phyloP scores from a whole-genome alignment of 1,139 yeast genomes.

The Geotrichum cucujoidarum region DNA sequence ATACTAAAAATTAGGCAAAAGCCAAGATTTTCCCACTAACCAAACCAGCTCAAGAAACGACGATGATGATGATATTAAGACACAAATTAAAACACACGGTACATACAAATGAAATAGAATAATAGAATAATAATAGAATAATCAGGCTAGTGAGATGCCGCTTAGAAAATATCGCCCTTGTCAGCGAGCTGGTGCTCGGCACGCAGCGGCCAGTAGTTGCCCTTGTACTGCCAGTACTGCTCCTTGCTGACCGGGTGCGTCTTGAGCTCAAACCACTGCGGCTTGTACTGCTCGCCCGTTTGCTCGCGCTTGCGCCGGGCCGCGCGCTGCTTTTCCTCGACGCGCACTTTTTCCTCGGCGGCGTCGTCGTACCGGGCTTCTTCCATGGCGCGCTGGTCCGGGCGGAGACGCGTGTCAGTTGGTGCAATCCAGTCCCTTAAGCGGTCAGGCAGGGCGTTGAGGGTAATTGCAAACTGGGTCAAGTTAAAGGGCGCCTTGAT shows the following conservation, averaged over 20 bases:
- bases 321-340: slow-evolving; percentile 89
- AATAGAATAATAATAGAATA: not conserved
- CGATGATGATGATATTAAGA: no score
- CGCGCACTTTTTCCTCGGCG: slow-evolving; percentile 75
- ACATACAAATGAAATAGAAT: not conserved
- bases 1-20: no score
- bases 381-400: slow-evolving; percentile 98
- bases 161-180: slow-evolving; percentile 34
- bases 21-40: no score
- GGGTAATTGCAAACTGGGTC: slow-evolving; percentile 82
- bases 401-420: slow-evolving; percentile 89
- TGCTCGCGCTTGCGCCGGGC: slow-evolving; percentile 66
- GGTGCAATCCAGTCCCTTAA: slow-evolving; percentile 67
- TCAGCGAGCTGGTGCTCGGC: slow-evolving; percentile 40
- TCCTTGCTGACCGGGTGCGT: slow-evolving; percentile 79
- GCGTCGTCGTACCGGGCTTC: slow-evolving; percentile 91
- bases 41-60: no score
- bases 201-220: slow-evolving; percentile 72
- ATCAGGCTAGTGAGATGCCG: not conserved
- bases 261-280: slow-evolving; percentile 67
- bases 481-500: slow-evolving; percentile 85
- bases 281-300: slow-evolving; percentile 50
- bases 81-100: not conserved
- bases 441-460: slow-evolving; percentile 65
- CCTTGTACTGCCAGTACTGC: slow-evolving; percentile 67